Evolutionary conservation across 768 basidiomycete genomes (phyloP).

Genomic region (Clathrus columnatus): DNA sequence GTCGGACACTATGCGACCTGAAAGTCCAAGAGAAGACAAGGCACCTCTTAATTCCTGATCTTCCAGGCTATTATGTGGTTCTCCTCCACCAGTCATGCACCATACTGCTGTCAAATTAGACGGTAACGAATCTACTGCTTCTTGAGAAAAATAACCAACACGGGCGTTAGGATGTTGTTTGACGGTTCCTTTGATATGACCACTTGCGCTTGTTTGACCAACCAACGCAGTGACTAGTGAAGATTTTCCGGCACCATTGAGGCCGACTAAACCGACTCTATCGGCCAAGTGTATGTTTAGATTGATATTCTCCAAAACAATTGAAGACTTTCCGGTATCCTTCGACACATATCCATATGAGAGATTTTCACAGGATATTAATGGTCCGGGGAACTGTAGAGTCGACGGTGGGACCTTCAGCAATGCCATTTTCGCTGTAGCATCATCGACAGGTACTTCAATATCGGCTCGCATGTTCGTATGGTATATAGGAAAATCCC

Average conservation of each 20-base stretch:
- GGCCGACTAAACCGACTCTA: constrained; percentile 33
- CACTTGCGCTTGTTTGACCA: constrained; percentile 21
- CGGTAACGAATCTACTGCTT: not conserved
- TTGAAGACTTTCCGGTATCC: too few relatives aligned
- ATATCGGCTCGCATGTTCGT: constrained; percentile 27
- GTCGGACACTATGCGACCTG: not conserved
- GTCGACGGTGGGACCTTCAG: constrained; percentile 14
- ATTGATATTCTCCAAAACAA: constrained; percentile 24
- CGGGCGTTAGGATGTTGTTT: constrained; percentile 42
- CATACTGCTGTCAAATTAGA: not conserved
- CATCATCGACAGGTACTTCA: constrained; percentile 31
- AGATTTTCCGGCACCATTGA: constrained; percentile 50
- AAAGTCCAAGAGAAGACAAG: constrained; percentile 1
- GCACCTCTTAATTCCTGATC: constrained; percentile 1
- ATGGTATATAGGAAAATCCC: constrained; percentile 25
- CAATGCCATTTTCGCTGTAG: constrained; percentile 27
- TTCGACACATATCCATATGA: too few relatives aligned
- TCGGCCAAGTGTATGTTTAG: constrained; percentile 33
- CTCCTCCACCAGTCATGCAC: not conserved
- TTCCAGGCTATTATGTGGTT: not conserved
- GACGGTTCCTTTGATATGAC: constrained; percentile 33
- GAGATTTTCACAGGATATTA: too few relatives aligned
- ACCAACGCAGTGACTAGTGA: constrained; percentile 43
- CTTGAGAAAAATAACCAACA: constrained; percentile 34
- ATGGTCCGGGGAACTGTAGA: too few relatives aligned